Evolutionary conservation across 2,329 filamentous ascomycete species (phyloP).

Genomic region (Boeremia lycopersici): DNA sequence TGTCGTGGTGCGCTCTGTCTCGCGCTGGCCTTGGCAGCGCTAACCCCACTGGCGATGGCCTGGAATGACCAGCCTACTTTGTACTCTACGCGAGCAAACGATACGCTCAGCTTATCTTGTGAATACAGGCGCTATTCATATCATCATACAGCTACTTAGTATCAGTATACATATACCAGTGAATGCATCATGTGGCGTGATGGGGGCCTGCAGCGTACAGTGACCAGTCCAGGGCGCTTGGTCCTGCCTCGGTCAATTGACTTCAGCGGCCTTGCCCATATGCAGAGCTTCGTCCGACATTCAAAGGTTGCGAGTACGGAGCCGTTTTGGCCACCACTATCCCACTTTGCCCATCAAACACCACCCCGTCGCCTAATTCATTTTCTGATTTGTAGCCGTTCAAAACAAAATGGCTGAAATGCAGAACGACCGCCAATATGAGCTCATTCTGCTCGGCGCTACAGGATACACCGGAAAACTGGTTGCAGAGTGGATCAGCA

Average conservation of each 20-base stretch:
- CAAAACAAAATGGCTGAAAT: conserved; percentile 28
- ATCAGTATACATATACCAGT: background rate
- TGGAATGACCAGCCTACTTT: conserved; percentile 4
- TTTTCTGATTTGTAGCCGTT: background rate
- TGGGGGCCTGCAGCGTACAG: background rate
- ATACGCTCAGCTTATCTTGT: background rate
- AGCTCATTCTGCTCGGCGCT: conserved; percentile 70
- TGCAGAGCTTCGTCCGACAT: conserved; percentile 29
- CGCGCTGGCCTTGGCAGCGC: conserved; percentile 2
- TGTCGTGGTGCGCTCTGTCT: conserved; percentile 14
- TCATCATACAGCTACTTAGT: background rate
- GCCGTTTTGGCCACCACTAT: conserved; percentile 17
- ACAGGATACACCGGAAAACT: conserved; percentile 84
- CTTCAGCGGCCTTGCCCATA: conserved; percentile 25
- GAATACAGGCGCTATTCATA: background rate
- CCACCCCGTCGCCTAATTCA: conserved; percentile 10
- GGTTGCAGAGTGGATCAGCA: conserved; percentile 75
- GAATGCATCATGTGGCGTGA: conserved; percentile 5
- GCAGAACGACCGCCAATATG: conserved; percentile 59
- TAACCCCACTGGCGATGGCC: conserved; percentile 11
- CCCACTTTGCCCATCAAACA: conserved; percentile 14
- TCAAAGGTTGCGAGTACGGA: conserved; percentile 16
- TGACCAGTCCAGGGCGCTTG: conserved; percentile 9
- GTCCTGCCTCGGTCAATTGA: conserved; percentile 27
- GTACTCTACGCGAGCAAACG: background rate